Conservation (phyloP, 2,329 filamentous ascomycete genomes). For the Monosporascus sp. region DNA sequence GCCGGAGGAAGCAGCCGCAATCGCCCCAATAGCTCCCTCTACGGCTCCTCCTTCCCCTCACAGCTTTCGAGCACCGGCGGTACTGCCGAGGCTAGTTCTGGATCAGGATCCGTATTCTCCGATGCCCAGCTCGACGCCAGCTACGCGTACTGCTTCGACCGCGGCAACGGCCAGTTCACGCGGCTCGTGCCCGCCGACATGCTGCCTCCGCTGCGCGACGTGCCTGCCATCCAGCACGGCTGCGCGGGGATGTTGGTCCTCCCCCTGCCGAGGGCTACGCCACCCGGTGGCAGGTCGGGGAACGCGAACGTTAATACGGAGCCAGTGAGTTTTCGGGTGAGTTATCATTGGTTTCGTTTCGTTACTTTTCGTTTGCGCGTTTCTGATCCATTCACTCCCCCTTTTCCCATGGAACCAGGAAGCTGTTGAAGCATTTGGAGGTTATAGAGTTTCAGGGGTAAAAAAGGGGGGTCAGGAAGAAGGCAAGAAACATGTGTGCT, state of each 20-base stretch:
- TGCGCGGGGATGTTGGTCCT: conserved; percentile 42
- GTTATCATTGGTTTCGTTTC: conserved; percentile 13
- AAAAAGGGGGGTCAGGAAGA: neutral
- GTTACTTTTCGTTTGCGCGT: conserved; percentile 1
- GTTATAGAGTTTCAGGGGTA: neutral
- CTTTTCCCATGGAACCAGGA: too few species aligned
- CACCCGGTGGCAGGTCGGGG: conserved; percentile 31
- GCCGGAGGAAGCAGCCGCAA: neutral
- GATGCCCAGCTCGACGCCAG: conserved; percentile 22
- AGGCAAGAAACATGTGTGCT: neutral
- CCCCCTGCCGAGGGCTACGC: conserved; percentile 32
- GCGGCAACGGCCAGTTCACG: conserved; percentile 48
- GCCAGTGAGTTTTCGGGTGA: conserved; percentile 33
- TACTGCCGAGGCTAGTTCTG: neutral
- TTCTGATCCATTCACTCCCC: neutral
- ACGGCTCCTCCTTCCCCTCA: neutral
- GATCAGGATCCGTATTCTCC: conserved; percentile 3
- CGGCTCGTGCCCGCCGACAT: conserved; percentile 51
- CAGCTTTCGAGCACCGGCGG: neutral
- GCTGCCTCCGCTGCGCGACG: conserved; percentile 39
- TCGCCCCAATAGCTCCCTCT: neutral
- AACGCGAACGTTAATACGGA: conserved; percentile 24
- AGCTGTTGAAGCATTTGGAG: neutral
- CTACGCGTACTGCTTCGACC: conserved; percentile 47
- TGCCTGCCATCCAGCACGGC: conserved; percentile 35